Percentiles rank a stretch among this genome's conserved stretches.
Conservation (phyloP, 176 grass and related monocot genomes). For the Dactylis glomerata region DNA sequence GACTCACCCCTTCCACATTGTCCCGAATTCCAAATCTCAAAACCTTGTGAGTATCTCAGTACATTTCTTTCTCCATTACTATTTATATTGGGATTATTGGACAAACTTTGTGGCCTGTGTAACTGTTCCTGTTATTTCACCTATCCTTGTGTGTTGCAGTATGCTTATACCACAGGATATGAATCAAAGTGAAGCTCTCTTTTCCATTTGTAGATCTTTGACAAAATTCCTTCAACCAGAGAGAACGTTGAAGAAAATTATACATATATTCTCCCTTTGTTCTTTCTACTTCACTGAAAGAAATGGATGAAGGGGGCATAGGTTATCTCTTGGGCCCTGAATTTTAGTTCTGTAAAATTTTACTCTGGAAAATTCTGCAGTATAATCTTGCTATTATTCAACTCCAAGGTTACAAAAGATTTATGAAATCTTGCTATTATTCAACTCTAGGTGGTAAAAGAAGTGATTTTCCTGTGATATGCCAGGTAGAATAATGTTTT, state of each 20-base stretch:
- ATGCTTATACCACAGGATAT: background rate
- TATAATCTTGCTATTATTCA: too few relatives aligned
- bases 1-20: conserved; percentile 93
- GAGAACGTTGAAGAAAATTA: too few relatives aligned
- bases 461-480: too few relatives aligned
- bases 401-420: too few relatives aligned
- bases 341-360: background rate
- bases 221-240: too few relatives aligned
- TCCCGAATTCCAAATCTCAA: conserved; percentile 98
- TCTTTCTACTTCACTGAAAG: background rate
- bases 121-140: conserved; percentile 17
- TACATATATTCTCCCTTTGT: too few relatives aligned
- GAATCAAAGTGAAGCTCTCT: too few relatives aligned
- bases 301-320: background rate
- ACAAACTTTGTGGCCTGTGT: conserved; percentile 2
- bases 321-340: background rate
- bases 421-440: too few relatives aligned
- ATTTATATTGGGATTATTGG: conserved; percentile 30
- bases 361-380: background rate
- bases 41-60: conserved; percentile 62
- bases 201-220: too few relatives aligned
- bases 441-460: too few relatives aligned
- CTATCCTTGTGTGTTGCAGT: conserved; percentile 1
- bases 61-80: conserved; percentile 21
- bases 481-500: too few relatives aligned